A percentile compares a stretch with the other conserved stretches of the same genome.
phyloP scores from a whole-genome alignment of 352 stramenopile genomes.

The Thraustochytrium striatum region DNA sequence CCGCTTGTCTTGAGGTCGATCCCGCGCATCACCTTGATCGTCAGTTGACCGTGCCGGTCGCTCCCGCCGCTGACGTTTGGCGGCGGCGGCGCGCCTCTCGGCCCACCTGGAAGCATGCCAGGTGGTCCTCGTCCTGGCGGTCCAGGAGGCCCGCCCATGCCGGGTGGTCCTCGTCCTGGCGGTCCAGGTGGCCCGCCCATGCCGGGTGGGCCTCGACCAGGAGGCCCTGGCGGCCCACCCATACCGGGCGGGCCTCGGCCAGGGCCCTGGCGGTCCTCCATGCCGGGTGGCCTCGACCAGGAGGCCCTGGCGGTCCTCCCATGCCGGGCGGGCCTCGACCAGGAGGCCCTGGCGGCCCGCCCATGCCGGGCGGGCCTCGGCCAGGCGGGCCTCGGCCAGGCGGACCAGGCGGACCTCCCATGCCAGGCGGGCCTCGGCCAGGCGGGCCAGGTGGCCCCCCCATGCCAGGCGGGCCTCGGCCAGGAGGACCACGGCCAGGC shows the following conservation, averaged over 20 bases:
- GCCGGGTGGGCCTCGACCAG: constrained; percentile 5
- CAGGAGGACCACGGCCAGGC: constrained; percentile 53
- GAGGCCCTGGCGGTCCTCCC: constrained; percentile 50
- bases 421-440: constrained; percentile 54
- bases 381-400: constrained; percentile 56
- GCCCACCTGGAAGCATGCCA: constrained; percentile 52
- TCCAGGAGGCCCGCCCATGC: constrained; percentile 52
- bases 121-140: constrained; percentile 50
- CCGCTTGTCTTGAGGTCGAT: constrained; percentile 82
- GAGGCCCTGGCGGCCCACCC: constrained; percentile 53
- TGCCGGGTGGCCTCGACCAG: constrained; percentile 47
- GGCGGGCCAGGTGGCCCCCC: constrained; percentile 55
- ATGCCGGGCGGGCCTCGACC: constrained; percentile 52
- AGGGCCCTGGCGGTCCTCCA: constrained; percentile 27
- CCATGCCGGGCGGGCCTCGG: constrained; percentile 55
- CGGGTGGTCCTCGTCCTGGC: constrained; percentile 6
- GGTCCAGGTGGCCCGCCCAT: constrained; percentile 28
- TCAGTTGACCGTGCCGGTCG: constrained; percentile 56
- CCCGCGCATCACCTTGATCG: constrained; percentile 79
- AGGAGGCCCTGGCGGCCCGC: constrained; percentile 53
- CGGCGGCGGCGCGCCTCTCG: constrained; percentile 59
- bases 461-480: constrained; percentile 57
- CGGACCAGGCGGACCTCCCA: constrained; percentile 54
- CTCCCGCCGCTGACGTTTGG: constrained; percentile 75
- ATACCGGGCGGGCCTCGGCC: constrained; percentile 56